These are phyloP conservation scores for Takakia lepidozioides DNA, from an alignment of 225 moss, liverwort and hornwort species.

Conservation along the genomic window DNA sequence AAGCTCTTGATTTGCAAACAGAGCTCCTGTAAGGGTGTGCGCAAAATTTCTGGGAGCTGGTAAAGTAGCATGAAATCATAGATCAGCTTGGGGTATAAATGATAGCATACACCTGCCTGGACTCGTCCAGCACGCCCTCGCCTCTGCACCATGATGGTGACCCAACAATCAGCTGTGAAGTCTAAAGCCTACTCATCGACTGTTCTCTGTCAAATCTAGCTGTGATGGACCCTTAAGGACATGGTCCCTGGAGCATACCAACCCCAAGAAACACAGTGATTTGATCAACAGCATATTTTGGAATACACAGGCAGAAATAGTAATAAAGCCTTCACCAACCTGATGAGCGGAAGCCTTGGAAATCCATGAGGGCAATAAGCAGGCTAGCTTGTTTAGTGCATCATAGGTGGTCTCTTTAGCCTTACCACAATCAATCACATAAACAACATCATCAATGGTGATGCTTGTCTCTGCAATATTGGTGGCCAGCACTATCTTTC, in stretches of 20 bases:
- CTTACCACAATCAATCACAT: slow-evolving; percentile 97
- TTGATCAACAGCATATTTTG: too few relatives aligned
- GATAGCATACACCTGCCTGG: slow-evolving; percentile 89
- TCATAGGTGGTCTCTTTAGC: slow-evolving; percentile 99
- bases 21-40: slow-evolving; percentile 94
- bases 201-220: too few relatives aligned
- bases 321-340: too few relatives aligned
- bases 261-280: too few relatives aligned
- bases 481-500: slow-evolving; percentile 95
- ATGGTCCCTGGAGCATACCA: too few relatives aligned
- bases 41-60: slow-evolving; percentile 96
- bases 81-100: slow-evolving; percentile 89
- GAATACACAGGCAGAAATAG: too few relatives aligned
- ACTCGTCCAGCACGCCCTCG: slow-evolving; percentile 97
- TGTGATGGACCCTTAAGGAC: too few relatives aligned
- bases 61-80: slow-evolving; percentile 86
- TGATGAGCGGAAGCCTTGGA: slow-evolving; percentile 99
- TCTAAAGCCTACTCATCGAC: too few relatives aligned
- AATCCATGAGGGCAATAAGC: slow-evolving; percentile 87
- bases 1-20: slow-evolving; percentile 94
- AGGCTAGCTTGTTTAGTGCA: slow-evolving; percentile 93
- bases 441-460: slow-evolving; percentile 97
- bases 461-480: slow-evolving; percentile 99
- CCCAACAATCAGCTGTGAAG: too few relatives aligned
- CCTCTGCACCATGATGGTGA: slow-evolving; percentile 77